Percentiles rank a stretch among this genome's conserved stretches.
phyloP scores from a whole-genome alignment of 768 basidiomycete genomes.

The Pholiota conissans region DNA sequence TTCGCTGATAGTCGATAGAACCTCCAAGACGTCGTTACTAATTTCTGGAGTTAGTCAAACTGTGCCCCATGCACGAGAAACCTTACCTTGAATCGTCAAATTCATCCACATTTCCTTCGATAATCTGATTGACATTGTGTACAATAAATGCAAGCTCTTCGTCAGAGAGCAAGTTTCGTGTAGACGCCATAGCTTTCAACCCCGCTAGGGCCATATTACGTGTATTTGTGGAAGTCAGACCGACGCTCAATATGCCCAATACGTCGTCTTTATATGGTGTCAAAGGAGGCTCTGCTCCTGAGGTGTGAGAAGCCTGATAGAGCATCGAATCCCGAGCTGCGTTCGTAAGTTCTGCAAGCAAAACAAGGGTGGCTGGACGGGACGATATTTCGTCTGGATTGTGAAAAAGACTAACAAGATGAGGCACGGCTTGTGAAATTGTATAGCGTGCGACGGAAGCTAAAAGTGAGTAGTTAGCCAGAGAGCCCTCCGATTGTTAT shows the following conservation, averaged over 20 bases:
- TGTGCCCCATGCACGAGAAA: background rate
- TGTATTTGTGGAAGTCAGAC: slow-evolving; percentile 51
- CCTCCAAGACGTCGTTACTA: slow-evolving; percentile 60
- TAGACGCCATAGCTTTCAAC: slow-evolving; percentile 65
- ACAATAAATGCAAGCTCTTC: slow-evolving; percentile 82
- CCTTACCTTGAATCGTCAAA: slow-evolving; percentile 57
- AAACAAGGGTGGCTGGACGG: slow-evolving; percentile 62
- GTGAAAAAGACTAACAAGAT: slow-evolving; percentile 75
- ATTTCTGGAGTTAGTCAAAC: slow-evolving; percentile 1
- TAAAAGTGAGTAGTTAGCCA: slow-evolving; percentile 24
- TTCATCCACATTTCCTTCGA: slow-evolving; percentile 51
- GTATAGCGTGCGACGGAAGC: slow-evolving; percentile 71
- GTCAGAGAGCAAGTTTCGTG: slow-evolving; percentile 59
- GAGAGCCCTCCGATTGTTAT: background rate
- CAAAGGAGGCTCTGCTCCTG: slow-evolving; percentile 38
- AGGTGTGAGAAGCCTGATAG: slow-evolving; percentile 6
- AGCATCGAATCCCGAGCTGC: slow-evolving; percentile 46
- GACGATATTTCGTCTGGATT: slow-evolving; percentile 68
- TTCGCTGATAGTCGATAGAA: slow-evolving; percentile 63
- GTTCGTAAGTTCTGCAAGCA: slow-evolving; percentile 65
- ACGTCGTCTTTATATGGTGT: slow-evolving; percentile 74
- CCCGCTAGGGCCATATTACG: slow-evolving; percentile 63
- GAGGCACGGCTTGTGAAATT: slow-evolving; percentile 67
- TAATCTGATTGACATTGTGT: slow-evolving; percentile 68
- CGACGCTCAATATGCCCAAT: slow-evolving; percentile 61